These are phyloP conservation scores for Calonectria naviculata DNA, from an alignment of 2,329 filamentous ascomycete genomes.

Conservation along the genomic window DNA sequence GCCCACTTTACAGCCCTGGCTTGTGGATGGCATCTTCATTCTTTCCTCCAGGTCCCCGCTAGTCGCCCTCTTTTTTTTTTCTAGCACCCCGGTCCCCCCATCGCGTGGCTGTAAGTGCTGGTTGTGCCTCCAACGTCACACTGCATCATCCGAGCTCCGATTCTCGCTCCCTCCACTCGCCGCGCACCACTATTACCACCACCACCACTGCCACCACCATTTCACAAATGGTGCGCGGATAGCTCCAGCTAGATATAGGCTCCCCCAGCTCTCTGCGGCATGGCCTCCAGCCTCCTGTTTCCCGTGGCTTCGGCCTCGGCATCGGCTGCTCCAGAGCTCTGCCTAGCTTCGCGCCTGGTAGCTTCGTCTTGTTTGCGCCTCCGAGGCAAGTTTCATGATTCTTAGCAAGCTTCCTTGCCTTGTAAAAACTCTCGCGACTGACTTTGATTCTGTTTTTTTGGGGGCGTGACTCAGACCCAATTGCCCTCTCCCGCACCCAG, in stretches of 20 bases:
- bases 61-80: background rate
- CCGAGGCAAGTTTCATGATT: constrained; percentile 27
- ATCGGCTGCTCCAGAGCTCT: constrained; percentile 43
- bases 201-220: constrained; percentile 8
- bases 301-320: constrained; percentile 42
- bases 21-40: constrained; percentile 10
- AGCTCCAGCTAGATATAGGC: constrained; percentile 7
- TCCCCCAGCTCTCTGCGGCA: constrained; percentile 35
- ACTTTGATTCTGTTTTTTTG: background rate
- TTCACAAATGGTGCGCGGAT: constrained; percentile 14
- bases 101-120: constrained; percentile 13
- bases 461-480: constrained; percentile 30
- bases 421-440: constrained; percentile 10
- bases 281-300: constrained; percentile 49
- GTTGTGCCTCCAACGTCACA: constrained; percentile 23
- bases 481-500: constrained; percentile 40
- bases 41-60: constrained; percentile 1
- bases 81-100: background rate
- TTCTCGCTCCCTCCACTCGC: constrained; percentile 12
- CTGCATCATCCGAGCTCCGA: constrained; percentile 23
- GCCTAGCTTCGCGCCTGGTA: constrained; percentile 39
- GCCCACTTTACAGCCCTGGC: background rate
- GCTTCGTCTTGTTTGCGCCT: constrained; percentile 36
- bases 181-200: background rate
- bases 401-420: background rate